Conservation (phyloP, 352 stramenopile genomes). For the Elongisporangium prolatum region DNA sequence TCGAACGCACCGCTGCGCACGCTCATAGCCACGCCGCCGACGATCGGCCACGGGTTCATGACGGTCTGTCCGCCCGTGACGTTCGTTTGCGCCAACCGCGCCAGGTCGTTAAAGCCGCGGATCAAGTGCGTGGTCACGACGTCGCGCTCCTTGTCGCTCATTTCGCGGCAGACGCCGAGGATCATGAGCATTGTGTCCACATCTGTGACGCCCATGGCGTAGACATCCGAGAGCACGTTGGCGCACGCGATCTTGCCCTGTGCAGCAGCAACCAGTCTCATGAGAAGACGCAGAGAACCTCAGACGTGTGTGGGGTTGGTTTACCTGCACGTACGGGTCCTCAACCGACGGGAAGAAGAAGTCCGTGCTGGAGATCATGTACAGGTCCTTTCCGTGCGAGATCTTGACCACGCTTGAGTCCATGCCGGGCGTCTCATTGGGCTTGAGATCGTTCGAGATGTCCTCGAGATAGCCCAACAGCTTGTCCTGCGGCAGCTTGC, state of each 20-base stretch:
- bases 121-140: conserved; percentile 94
- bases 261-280: conserved; percentile 5
- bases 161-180: conserved; percentile 89
- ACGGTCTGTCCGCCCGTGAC: conserved; percentile 95
- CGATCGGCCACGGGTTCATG: conserved; percentile 95
- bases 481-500: conserved; percentile 93
- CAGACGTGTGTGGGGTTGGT: too few relatives aligned
- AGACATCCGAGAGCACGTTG: conserved; percentile 94
- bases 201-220: conserved; percentile 92
- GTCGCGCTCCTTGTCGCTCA: conserved; percentile 88
- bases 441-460: conserved; percentile 87
- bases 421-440: conserved; percentile 89
- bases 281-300: too few relatives aligned
- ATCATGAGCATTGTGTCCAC: conserved; percentile 96
- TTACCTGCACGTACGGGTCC: conserved; percentile 88
- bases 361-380: conserved; percentile 92
- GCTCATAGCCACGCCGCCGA: conserved; percentile 91
- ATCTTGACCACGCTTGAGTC: conserved; percentile 91
- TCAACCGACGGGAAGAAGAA: conserved; percentile 96
- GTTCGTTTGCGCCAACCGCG: conserved; percentile 82
- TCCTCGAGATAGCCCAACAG: conserved; percentile 90
- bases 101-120: conserved; percentile 90
- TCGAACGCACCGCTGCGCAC: conserved; percentile 59
- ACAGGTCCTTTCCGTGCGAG: conserved; percentile 73
- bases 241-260: conserved; percentile 91